These are phyloP conservation scores for Stemphylium vesicarium DNA, from an alignment of 2,329 filamentous ascomycete species.

Conservation along the genomic window DNA sequence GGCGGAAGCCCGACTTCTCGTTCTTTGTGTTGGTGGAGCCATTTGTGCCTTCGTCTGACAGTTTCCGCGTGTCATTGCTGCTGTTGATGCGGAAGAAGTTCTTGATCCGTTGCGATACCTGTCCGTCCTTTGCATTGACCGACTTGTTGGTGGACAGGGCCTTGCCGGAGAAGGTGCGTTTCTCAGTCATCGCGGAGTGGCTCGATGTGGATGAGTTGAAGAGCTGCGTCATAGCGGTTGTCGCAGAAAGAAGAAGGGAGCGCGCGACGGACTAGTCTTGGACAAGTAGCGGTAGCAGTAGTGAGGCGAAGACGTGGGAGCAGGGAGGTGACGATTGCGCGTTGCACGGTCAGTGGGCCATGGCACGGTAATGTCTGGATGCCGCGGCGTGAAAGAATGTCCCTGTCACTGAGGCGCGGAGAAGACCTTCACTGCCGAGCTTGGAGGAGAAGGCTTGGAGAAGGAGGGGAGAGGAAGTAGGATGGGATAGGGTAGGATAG, in stretches of 20 bases:
- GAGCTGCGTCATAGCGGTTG: conserved; percentile 50
- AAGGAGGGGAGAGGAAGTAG: conserved; percentile 6
- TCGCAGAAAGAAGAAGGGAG: conserved; percentile 4
- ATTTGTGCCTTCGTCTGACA: conserved; percentile 46
- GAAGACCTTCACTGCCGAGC: conserved; percentile 8
- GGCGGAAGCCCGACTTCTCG: conserved; percentile 75
- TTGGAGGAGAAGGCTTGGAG: background rate
- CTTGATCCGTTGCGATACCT: conserved; percentile 69
- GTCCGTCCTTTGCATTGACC: conserved; percentile 57
- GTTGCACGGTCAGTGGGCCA: conserved; percentile 44
- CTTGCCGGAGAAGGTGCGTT: conserved; percentile 58
- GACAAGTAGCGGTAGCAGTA: background rate
- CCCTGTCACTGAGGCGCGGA: conserved; percentile 15
- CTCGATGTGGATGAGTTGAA: conserved; percentile 49
- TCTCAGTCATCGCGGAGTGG: conserved; percentile 51
- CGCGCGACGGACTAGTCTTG: conserved; percentile 4
- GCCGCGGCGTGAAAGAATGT: conserved; percentile 34
- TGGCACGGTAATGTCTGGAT: conserved; percentile 14
- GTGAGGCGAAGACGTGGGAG: conserved; percentile 9
- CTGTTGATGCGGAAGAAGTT: conserved; percentile 73
- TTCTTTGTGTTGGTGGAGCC: conserved; percentile 55
- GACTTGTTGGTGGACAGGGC: conserved; percentile 55
- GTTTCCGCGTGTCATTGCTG: conserved; percentile 53
- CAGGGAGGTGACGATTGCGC: conserved; percentile 22
- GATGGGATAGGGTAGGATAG: conserved; percentile 1